phyloP scores from a whole-genome alignment of 768 basidiomycete species.

The Xerocomellus chrysenteron region DNA sequence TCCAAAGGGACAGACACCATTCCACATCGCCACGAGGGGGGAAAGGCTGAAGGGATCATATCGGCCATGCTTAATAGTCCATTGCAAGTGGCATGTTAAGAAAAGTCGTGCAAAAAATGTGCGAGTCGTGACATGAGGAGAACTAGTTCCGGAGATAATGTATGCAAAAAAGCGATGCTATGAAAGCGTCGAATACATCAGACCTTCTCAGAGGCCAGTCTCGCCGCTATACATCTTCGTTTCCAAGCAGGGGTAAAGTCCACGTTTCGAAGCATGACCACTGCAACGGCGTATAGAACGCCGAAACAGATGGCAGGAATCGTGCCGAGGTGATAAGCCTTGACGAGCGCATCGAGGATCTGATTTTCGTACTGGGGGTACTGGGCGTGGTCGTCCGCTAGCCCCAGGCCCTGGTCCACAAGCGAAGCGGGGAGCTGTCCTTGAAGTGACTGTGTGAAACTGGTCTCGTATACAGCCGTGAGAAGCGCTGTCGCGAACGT shows the following conservation, averaged over 20 bases:
- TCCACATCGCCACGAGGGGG: background rate
- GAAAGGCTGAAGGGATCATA: background rate
- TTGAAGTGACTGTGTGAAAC: slow-evolving; percentile 29
- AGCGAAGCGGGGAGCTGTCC: slow-evolving; percentile 30
- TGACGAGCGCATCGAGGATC: slow-evolving; percentile 33
- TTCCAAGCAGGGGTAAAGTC: slow-evolving; percentile 36
- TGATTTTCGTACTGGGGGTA: slow-evolving; percentile 36
- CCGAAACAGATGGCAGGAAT: slow-evolving; percentile 36
- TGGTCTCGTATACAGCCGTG: slow-evolving; percentile 34
- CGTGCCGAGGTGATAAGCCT: slow-evolving; percentile 34
- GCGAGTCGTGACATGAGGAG: background rate
- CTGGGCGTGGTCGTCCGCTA: slow-evolving; percentile 29
- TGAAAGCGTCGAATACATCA: slow-evolving; percentile 21
- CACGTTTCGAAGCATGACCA: slow-evolving; percentile 31
- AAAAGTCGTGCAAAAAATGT: background rate
- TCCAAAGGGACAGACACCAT: background rate
- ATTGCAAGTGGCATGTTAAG: slow-evolving; percentile 2
- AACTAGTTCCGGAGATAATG: slow-evolving; percentile 20
- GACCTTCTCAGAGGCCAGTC: slow-evolving; percentile 20
- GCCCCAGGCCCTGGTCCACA: slow-evolving; percentile 30
- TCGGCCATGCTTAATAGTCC: slow-evolving; percentile 11
- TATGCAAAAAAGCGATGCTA: slow-evolving; percentile 18
- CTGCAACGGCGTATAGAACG: slow-evolving; percentile 31
- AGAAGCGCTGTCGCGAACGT: slow-evolving; percentile 38
- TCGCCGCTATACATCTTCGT: slow-evolving; percentile 29